Evolutionary conservation across 1,139 yeast species (phyloP), one percentile per base, ranked within the genome.

Genomic region (Kodamaea suecica): DNA sequence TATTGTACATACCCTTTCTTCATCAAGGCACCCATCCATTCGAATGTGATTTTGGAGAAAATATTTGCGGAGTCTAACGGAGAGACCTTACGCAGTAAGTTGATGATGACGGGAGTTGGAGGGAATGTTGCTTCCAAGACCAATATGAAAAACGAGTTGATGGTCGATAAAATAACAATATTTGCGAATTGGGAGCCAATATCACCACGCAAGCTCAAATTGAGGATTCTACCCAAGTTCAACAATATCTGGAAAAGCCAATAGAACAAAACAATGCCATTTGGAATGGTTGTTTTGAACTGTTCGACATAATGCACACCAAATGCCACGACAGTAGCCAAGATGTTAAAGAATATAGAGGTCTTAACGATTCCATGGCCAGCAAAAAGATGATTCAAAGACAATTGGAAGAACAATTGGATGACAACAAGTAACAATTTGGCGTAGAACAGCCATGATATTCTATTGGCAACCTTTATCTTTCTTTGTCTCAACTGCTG

Each of bases 1-100:
- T 62, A 92, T 38, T 82, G 80, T 19, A 69, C 60, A 53, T 84
- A 86, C 16, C 99, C 99, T 39, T 74, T 75, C 53, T 72, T 80
- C 96, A 92, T 90, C 53, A 92, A 67, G 4, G 82, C 85, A 2
- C 90, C 78, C 95, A 92, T 84, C 99, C 99, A 92, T 28, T 78
- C 68, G 57, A 92, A 92, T 0, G 95, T 80, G 39, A 94, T 66
- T 42, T 76, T 73, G 12, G 95, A 79, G 51, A 90, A 88, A 16
- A 88, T 64, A 53, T 90, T 84, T 9, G 99, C 95, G 24, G 63
- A 63, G 50, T 90, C 97, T 43, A 76, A 80, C 3, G 97, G 95
- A 44, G 72, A 57, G 2, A 39, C 36, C 35, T 66, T 27, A 5
- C 28, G 31, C 4, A 20, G 10, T 8, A n/a, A 19, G 7, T 26